phyloP scores from a whole-genome alignment of 768 basidiomycete genomes.

The Epithele typhae region DNA sequence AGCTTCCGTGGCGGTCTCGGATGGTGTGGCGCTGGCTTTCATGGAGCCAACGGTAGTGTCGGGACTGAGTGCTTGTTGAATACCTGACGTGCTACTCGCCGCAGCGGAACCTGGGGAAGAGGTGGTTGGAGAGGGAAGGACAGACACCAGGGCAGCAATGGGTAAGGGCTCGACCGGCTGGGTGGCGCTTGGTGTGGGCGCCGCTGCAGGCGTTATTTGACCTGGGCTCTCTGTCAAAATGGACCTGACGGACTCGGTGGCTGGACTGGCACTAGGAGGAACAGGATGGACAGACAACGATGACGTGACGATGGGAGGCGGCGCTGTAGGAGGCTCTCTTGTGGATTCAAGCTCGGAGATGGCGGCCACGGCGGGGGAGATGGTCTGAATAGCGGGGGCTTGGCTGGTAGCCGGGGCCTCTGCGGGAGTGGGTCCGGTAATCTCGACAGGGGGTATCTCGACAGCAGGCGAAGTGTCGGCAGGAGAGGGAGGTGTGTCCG shows the following conservation, averaged over 20 bases:
- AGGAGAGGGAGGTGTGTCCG: too few species aligned
- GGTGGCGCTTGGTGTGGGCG: constrained; percentile 15
- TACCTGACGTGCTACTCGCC: constrained; percentile 21
- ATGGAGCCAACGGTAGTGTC: constrained; percentile 17
- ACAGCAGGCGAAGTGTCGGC: too few species aligned
- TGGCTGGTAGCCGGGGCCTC: not conserved
- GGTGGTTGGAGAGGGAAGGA: constrained; percentile 19
- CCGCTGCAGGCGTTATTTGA: constrained; percentile 3
- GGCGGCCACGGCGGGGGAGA: too few species aligned
- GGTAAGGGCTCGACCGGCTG: constrained; percentile 15
- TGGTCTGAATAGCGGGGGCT: not conserved
- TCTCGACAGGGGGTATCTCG: constrained; percentile 1
- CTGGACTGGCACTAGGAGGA: not conserved
- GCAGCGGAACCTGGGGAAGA: constrained; percentile 17
- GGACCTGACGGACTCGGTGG: not conserved
- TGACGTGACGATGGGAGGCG: too few species aligned
- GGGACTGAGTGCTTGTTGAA: constrained; percentile 23
- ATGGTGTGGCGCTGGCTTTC: not conserved
- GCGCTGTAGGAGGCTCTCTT: too few species aligned
- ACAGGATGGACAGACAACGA: too few species aligned
- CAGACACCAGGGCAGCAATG: constrained; percentile 6
- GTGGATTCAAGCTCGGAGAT: too few species aligned
- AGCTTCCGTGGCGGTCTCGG: constrained; percentile 7
- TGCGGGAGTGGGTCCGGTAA: constrained; percentile 12
- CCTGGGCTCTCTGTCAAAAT: not conserved